Evolutionary conservation across 441 rosid genomes (phyloP).

Genomic region (Isatis lusitanica): DNA sequence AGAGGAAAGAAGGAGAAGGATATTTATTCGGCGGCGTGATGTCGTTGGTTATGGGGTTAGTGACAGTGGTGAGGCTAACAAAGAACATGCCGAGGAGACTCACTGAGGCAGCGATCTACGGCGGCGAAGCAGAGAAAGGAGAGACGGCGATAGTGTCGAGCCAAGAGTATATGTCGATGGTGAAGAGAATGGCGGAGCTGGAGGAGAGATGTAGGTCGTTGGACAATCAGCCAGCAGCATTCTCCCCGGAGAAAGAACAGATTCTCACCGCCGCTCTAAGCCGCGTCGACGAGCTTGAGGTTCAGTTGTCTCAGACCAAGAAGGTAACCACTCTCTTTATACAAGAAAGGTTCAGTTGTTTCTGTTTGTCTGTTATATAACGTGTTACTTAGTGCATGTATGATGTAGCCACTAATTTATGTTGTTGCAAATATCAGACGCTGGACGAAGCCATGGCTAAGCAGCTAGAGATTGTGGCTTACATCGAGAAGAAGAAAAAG

Average conservation of each 20-base stretch:
- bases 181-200: slow-evolving; percentile 69
- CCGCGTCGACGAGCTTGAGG: slow-evolving; percentile 61
- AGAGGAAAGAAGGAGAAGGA: slow-evolving; percentile 31
- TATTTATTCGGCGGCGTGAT: slow-evolving; percentile 48
- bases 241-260: slow-evolving; percentile 75
- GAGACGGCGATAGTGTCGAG: slow-evolving; percentile 41
- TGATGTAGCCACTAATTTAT: background rate
- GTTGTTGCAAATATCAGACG: slow-evolving; percentile 43
- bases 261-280: slow-evolving; percentile 58
- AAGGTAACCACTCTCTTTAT: slow-evolving; percentile 47
- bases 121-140: slow-evolving; percentile 35
- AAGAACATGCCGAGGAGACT: slow-evolving; percentile 64
- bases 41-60: slow-evolving; percentile 60
- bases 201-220: slow-evolving; percentile 60
- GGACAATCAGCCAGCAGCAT: slow-evolving; percentile 32
- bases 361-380: background rate
- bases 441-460: slow-evolving; percentile 55
- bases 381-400: background rate
- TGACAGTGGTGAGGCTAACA: slow-evolving; percentile 57
- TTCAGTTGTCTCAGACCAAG: slow-evolving; percentile 58
- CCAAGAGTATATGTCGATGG: slow-evolving; percentile 56
- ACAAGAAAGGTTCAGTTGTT: no score
- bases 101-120: slow-evolving; percentile 61
- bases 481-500: slow-evolving; percentile 67
- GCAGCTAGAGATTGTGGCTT: slow-evolving; percentile 58